phyloP scores from a whole-genome alignment of 2,329 filamentous ascomycete species.

The Calonectria crousiana region DNA sequence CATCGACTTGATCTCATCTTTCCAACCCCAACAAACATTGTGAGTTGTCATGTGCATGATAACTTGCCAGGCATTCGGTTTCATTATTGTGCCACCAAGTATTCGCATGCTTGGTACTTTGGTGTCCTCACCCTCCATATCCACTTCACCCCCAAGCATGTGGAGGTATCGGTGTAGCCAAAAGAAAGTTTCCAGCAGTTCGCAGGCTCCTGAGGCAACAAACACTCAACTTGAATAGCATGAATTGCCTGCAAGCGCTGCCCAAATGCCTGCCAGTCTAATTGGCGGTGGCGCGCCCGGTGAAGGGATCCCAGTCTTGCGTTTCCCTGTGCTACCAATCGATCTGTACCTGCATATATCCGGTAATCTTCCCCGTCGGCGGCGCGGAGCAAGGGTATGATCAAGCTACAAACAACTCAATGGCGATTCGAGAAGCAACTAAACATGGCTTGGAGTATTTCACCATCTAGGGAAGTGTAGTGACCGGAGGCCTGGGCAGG shows the following conservation, averaged over 20 bases:
- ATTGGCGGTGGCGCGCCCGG: neutral
- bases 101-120: neutral
- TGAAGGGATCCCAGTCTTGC: conserved; percentile 15
- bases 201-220: neutral
- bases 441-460: neutral
- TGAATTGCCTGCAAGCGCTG: neutral
- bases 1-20: neutral
- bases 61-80: neutral
- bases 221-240: neutral
- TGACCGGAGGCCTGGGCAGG: neutral
- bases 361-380: conserved; percentile 16
- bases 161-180: conserved; percentile 13
- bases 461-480: neutral
- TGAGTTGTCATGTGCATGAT: neutral
- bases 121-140: neutral
- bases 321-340: conserved; percentile 16
- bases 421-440: conserved; percentile 2
- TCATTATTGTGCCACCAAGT: neutral
- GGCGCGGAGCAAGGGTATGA: conserved; percentile 8
- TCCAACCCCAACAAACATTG: neutral
- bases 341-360: conserved; percentile 37
- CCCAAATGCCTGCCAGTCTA: neutral
- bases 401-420: neutral
- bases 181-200: conserved; percentile 17
- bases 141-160: neutral